Conservation (phyloP, 2,329 filamentous ascomycete species). For the Colletotrichum tanaceti region DNA sequence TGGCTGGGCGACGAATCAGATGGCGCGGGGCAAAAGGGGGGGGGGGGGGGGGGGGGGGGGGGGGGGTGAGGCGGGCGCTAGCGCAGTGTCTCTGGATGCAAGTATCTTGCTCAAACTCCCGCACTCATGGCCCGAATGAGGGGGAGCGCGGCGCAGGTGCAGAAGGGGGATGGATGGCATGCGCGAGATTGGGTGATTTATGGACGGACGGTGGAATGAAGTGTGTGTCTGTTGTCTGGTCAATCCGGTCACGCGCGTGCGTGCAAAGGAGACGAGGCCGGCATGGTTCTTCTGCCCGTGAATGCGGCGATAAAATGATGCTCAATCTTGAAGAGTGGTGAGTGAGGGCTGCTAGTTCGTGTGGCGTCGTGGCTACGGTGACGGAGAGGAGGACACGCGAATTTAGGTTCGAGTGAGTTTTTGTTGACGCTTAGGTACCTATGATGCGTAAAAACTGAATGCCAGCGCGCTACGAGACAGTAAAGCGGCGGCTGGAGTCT, state of each 20-base stretch:
- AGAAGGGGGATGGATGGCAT: neutral
- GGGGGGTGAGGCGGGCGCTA: slow-evolving; percentile 27
- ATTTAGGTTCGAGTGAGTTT: too few relatives aligned
- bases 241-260: neutral
- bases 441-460: neutral
- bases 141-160: neutral
- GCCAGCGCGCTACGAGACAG: too few relatives aligned
- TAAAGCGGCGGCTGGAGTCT: too few relatives aligned
- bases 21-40: slow-evolving; percentile 28
- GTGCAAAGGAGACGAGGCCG: too few relatives aligned
- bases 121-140: slow-evolving; percentile 23
- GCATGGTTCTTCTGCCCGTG: too few relatives aligned
- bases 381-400: neutral
- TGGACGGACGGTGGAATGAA: slow-evolving; percentile 14
- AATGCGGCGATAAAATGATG: neutral
- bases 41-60: too few relatives aligned
- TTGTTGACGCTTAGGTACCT: neutral
- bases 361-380: neutral
- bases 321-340: neutral
- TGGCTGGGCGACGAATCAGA: slow-evolving; percentile 33
- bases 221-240: slow-evolving; percentile 2
- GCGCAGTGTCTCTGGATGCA: slow-evolving; percentile 32
- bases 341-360: neutral
- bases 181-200: neutral
- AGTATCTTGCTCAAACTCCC: slow-evolving; percentile 43